A percentile compares a stretch with the other conserved stretches of the same genome.
phyloP scores from a whole-genome alignment of 768 basidiomycete genomes.

The Artomyces pyxidatus region DNA sequence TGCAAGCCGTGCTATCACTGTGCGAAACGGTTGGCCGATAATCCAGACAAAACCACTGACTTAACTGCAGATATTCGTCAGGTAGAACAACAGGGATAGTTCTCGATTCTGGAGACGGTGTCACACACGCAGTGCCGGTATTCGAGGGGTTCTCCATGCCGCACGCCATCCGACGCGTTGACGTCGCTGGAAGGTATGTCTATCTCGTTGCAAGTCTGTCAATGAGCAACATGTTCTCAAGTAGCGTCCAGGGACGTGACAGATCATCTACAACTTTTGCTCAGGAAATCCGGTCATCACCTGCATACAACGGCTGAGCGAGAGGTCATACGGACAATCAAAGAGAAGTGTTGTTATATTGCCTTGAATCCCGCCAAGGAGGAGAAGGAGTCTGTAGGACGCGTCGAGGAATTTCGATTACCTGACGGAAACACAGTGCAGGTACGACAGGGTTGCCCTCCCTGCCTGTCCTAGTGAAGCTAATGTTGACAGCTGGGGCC shows the following conservation, averaged over 20 bases:
- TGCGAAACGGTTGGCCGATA: slow-evolving; percentile 24
- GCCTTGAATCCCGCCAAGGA: slow-evolving; percentile 90
- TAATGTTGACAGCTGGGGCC: slow-evolving; percentile 61
- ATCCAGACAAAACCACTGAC: slow-evolving; percentile 1
- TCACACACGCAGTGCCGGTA: slow-evolving; percentile 97
- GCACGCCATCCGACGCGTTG: slow-evolving; percentile 92
- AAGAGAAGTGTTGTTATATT: slow-evolving; percentile 97
- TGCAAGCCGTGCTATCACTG: slow-evolving; percentile 96
- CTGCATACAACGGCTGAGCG: slow-evolving; percentile 95
- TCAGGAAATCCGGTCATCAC: slow-evolving; percentile 92
- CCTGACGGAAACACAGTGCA: slow-evolving; percentile 94
- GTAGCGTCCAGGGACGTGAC: slow-evolving; percentile 73
- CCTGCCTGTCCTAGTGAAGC: slow-evolving; percentile 5
- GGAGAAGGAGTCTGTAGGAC: slow-evolving; percentile 79
- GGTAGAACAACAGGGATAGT: slow-evolving; percentile 99
- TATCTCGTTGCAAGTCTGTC: neutral
- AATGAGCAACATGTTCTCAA: neutral
- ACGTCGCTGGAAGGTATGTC: slow-evolving; percentile 89
- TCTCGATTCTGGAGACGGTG: slow-evolving; percentile 96
- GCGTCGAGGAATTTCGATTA: slow-evolving; percentile 81
- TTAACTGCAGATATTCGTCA: slow-evolving; percentile 74
- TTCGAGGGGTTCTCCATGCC: slow-evolving; percentile 99
- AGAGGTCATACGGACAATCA: slow-evolving; percentile 94
- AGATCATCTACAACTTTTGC: slow-evolving; percentile 87
- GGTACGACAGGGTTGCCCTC: slow-evolving; percentile 31